Conservation (phyloP, 306 rosid genomes). For the Sphenostylis stenocarpa region DNA sequence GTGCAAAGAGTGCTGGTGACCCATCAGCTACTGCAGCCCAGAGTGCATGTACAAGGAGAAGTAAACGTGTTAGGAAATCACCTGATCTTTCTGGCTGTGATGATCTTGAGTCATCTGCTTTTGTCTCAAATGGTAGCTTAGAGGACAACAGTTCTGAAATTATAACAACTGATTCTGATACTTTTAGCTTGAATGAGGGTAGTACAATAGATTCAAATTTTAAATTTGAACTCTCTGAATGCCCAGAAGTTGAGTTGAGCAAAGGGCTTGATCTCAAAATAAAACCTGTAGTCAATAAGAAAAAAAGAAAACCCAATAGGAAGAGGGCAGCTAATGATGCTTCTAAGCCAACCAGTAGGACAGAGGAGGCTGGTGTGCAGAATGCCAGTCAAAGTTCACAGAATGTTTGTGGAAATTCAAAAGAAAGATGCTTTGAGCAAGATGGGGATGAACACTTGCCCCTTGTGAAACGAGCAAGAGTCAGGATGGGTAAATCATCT, state of each 20-base stretch:
- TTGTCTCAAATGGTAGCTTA: conserved; percentile 60
- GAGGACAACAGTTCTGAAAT: conserved; percentile 76
- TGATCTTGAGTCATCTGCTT: conserved; percentile 58
- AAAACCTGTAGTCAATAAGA: conserved; percentile 61
- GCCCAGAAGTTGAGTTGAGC: conserved; percentile 55
- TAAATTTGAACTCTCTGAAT: conserved; percentile 58
- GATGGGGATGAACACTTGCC: conserved; percentile 96
- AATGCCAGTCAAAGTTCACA: conserved; percentile 53
- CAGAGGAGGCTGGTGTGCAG: conserved; percentile 46
- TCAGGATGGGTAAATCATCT: conserved; percentile 79
- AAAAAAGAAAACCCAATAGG: conserved; percentile 86
- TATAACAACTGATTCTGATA: conserved; percentile 70
- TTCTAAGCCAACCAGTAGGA: conserved; percentile 41
- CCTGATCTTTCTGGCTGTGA: conserved; percentile 61
- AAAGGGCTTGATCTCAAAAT: conserved; percentile 68
- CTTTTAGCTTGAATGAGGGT: conserved; percentile 70
- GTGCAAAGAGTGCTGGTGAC: conserved; percentile 38
- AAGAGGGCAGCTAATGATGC: conserved; percentile 60
- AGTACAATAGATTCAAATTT: conserved; percentile 70
- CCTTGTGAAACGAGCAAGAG: conserved; percentile 89
- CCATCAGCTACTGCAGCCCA: conserved; percentile 42
- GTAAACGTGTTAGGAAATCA: conserved; percentile 54
- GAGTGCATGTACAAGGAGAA: conserved; percentile 51
- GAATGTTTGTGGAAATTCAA: conserved; percentile 46
- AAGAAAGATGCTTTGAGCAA: conserved; percentile 59